Evolutionary conservation across 1,139 yeast species (phyloP).

Genomic region (Pichia sp.): DNA sequence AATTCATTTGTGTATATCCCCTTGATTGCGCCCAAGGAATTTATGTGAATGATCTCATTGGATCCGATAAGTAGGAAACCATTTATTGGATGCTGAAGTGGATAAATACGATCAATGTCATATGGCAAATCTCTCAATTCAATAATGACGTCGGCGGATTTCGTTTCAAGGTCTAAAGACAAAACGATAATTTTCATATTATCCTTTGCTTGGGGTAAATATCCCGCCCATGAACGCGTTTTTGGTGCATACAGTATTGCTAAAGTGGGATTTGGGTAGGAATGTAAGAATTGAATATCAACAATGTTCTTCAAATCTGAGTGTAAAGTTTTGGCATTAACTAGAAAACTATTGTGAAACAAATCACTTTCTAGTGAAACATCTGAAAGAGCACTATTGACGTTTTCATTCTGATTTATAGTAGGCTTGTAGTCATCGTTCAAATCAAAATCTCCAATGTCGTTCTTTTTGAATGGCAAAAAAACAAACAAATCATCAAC

Average conservation of each 20-base stretch:
- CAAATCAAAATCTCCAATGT: constrained; percentile 40
- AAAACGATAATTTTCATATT: constrained; percentile 53
- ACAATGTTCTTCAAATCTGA: constrained; percentile 57
- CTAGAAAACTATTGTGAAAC: constrained; percentile 51
- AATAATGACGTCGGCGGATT: constrained; percentile 63
- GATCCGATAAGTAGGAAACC: constrained; percentile 64
- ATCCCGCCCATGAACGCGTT: constrained; percentile 73
- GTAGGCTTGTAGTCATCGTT: constrained; percentile 30
- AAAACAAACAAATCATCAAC: constrained; percentile 72
- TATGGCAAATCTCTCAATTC: constrained; percentile 67
- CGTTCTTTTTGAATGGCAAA: constrained; percentile 59
- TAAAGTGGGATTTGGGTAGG: constrained; percentile 76
- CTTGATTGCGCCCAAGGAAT: constrained; percentile 70
- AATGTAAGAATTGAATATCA: constrained; percentile 64
- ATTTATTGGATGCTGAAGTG: constrained; percentile 64
- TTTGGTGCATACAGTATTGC: constrained; percentile 64
- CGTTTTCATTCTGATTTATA: constrained; percentile 8
- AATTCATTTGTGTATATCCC: constrained; percentile 65
- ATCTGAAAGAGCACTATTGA: constrained; percentile 25
- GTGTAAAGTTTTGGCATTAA: constrained; percentile 56
- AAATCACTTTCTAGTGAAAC: constrained; percentile 36
- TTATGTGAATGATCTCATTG: constrained; percentile 75
- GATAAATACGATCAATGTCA: constrained; percentile 62
- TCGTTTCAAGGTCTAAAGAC: constrained; percentile 61
- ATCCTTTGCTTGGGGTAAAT: constrained; percentile 57